Base-by-base conservation (phyloP, 176 grass and related monocot genomes). In the Aegilops bicornis region DNA sequence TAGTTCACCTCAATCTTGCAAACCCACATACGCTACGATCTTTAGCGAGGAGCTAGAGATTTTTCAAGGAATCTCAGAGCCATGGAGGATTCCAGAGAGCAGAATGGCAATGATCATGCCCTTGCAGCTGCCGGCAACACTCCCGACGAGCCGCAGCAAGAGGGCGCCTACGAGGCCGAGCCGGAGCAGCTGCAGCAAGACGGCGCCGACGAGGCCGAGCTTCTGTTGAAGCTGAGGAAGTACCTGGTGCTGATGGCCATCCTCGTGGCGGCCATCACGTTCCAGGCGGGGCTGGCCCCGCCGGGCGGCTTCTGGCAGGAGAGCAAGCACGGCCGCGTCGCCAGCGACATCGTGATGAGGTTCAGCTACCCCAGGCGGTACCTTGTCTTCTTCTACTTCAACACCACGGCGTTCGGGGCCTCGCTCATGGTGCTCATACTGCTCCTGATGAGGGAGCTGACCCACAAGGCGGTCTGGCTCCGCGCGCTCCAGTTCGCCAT, bases 241-340 rank as follows among this genome's bases (percentile, higher is more conserved):
- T 89, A 85, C 52, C 72, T 94, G 78, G 69, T 93, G 64, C 89
- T 93, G 7, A 67, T 91, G 6, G 89, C 92, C 4, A 88, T 93
- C 67, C 79, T 91, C 23, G 79, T 82, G 8, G 92, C 86, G 22
- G 83, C 91, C 13, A 81, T 88, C 35, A 91, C 91, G 43, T 93
- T 86, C 71, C 75, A 87, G 17, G 79, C 78, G 1, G 91, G 91
- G 24, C 67, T 93, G 1, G 81, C 50, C 12, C 91, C 89, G 4
- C 89, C 91, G 0, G 91, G 91, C 1, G 91, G 91, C 16, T 88
- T 93, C 64, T 93, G 89, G 91, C 92, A 86, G 79, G 83, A 89
- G 2, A 31, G 2, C 31, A 3, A 10, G 8, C 6, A 81, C 7
- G 50, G 63, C 8, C 89, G 61, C 74, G 15, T 30, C 6, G 86